phyloP scores from a whole-genome alignment of 2,329 filamentous ascomycete genomes.

The Daldinia eschscholtzii region DNA sequence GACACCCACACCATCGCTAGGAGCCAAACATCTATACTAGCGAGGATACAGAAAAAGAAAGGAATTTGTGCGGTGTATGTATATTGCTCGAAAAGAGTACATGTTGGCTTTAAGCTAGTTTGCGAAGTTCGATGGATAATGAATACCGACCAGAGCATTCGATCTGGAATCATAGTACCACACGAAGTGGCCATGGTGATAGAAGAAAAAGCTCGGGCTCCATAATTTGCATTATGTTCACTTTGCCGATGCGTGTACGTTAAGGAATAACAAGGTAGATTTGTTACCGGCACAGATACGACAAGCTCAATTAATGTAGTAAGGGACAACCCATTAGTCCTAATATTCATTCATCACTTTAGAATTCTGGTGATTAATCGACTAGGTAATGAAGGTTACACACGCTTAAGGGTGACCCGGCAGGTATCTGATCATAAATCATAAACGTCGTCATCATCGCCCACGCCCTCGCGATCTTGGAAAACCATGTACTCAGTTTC shows the following conservation, averaged over 20 bases:
- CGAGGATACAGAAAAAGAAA: neutral
- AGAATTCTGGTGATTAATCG: neutral
- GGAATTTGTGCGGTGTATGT: slow-evolving; percentile 1
- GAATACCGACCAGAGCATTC: neutral
- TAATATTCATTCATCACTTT: neutral
- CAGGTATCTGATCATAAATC: slow-evolving; percentile 59
- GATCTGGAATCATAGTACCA: neutral
- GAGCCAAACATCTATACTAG: neutral
- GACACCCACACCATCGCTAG: neutral
- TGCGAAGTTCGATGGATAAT: neutral
- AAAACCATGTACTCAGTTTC: slow-evolving; percentile 80
- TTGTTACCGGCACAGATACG: neutral
- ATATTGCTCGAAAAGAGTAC: slow-evolving; percentile 7
- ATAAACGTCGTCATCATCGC: slow-evolving; percentile 67
- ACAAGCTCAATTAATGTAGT: neutral
- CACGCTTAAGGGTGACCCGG: neutral
- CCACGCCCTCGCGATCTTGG: slow-evolving; percentile 75
- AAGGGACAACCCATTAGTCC: neutral
- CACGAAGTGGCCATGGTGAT: neutral
- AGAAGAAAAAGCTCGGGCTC: neutral
- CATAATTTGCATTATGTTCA: slow-evolving; percentile 1
- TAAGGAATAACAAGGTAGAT: neutral
- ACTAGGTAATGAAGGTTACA: neutral
- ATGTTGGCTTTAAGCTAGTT: slow-evolving; percentile 17
- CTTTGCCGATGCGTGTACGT: neutral